phyloP scores from a whole-genome alignment of 2,329 filamentous ascomycete genomes.

The Aureobasidium sp. region DNA sequence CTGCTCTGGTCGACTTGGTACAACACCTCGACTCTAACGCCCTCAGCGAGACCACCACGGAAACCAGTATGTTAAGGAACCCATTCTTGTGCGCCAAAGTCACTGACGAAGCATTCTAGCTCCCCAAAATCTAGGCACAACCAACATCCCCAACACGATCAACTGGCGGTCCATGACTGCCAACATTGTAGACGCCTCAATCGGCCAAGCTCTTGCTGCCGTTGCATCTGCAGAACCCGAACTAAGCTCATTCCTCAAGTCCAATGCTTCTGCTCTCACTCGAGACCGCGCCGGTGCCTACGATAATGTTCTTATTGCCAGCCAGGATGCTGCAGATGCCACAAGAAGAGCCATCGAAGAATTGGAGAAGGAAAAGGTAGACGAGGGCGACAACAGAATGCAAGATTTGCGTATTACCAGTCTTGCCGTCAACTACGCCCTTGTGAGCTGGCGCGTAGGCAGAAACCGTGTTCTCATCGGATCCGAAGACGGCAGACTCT shows the following conservation, averaged over 20 bases:
- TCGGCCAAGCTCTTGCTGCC: conserved; percentile 72
- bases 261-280: conserved; percentile 34
- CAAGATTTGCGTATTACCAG: conserved; percentile 88
- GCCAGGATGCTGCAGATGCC: conserved; percentile 89
- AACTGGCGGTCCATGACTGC: conserved; percentile 82
- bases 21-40: conserved; percentile 63
- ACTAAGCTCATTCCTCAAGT: conserved; percentile 43
- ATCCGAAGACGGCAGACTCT: conserved; percentile 65
- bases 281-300: conserved; percentile 76
- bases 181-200: conserved; percentile 84
- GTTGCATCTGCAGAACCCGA: conserved; percentile 52
- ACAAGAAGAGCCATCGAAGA: conserved; percentile 93
- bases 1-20: conserved; percentile 57
- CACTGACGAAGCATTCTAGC: conserved; percentile 13
- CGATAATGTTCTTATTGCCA: conserved; percentile 81
- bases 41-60: conserved; percentile 45
- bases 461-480: conserved; percentile 85
- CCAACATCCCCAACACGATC: conserved; percentile 62
- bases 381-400: conserved; percentile 78
- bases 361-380: conserved; percentile 71
- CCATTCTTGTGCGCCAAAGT: neutral
- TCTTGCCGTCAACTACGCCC: conserved; percentile 87
- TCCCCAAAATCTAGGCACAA: conserved; percentile 16
- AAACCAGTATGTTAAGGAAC: conserved; percentile 3
- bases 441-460: conserved; percentile 91